Percentiles rank a stretch among this genome's conserved stretches.
phyloP scores from a whole-genome alignment of 83 land plant species.

The Picea engelmannii region DNA sequence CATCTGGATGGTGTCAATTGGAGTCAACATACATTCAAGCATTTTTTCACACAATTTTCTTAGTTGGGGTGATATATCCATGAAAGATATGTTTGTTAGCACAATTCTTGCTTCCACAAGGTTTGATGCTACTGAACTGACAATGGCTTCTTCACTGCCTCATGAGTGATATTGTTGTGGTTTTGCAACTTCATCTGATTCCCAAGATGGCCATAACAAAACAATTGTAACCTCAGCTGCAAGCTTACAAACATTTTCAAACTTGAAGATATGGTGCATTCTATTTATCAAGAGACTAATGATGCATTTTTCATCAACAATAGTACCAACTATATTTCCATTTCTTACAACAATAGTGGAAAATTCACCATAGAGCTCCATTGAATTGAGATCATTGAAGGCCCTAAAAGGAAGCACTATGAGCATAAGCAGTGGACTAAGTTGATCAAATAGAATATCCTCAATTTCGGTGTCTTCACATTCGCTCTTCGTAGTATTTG shows the following conservation, averaged over 20 bases:
- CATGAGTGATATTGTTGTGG: too few relatives aligned
- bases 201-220: too few relatives aligned
- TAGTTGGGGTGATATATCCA: slow-evolving; percentile 32
- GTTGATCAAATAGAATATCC: slow-evolving; percentile 49
- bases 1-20: background rate
- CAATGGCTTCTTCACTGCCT: slow-evolving; percentile 3
- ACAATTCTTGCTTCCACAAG: slow-evolving; percentile 35
- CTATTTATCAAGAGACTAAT: too few relatives aligned
- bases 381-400: slow-evolving; percentile 43
- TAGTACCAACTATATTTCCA: background rate
- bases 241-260: too few relatives aligned
- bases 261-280: too few relatives aligned
- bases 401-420: slow-evolving; percentile 67
- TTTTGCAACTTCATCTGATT: too few relatives aligned
- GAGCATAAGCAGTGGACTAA: slow-evolving; percentile 71
- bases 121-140: slow-evolving; percentile 29
- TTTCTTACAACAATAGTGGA: background rate
- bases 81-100: slow-evolving; percentile 19
- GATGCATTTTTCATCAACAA: too few relatives aligned
- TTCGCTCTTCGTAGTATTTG: background rate
- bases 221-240: too few relatives aligned
- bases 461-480: slow-evolving; percentile 21
- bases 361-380: slow-evolving; percentile 43
- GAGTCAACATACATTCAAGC: slow-evolving; percentile 27
- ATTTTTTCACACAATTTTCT: slow-evolving; percentile 36